Percentiles rank a stretch among this genome's conserved stretches.
Conservation (phyloP, 2,329 filamentous ascomycete genomes). For the Trichoderma afroharzianum region DNA sequence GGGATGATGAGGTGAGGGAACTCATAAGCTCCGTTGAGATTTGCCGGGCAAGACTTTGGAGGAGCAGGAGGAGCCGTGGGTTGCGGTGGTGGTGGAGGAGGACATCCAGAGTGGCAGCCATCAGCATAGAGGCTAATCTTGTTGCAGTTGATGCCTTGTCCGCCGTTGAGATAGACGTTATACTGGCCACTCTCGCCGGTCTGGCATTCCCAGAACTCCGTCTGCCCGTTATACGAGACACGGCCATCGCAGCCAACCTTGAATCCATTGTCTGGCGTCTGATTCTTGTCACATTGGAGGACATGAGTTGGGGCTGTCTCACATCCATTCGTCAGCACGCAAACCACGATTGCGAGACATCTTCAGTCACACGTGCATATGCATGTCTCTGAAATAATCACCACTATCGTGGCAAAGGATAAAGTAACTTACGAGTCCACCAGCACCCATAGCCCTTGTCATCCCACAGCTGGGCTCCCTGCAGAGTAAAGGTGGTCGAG, state of each 20-base stretch:
- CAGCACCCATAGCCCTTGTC: constrained; percentile 57
- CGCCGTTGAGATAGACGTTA: constrained; percentile 51
- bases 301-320: constrained; percentile 51
- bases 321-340: constrained; percentile 9
- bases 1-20: constrained; percentile 62
- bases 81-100: constrained; percentile 10
- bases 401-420: background rate
- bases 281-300: constrained; percentile 58
- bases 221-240: constrained; percentile 48
- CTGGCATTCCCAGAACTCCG: constrained; percentile 58
- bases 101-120: constrained; percentile 31
- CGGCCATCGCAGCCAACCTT: constrained; percentile 49
- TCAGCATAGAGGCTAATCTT: constrained; percentile 44
- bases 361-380: background rate
- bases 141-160: constrained; percentile 41
- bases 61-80: constrained; percentile 19
- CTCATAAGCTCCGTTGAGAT: constrained; percentile 45
- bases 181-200: constrained; percentile 49
- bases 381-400: background rate
- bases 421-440: constrained; percentile 50
- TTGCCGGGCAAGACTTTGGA: constrained; percentile 38
- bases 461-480: constrained; percentile 54
- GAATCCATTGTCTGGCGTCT: constrained; percentile 52
- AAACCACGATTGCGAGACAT: constrained; percentile 5
- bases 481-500: constrained; percentile 52